Base-by-base conservation (phyloP, 2,329 filamentous ascomycete genomes). In the Sporothrix humicola region DNA sequence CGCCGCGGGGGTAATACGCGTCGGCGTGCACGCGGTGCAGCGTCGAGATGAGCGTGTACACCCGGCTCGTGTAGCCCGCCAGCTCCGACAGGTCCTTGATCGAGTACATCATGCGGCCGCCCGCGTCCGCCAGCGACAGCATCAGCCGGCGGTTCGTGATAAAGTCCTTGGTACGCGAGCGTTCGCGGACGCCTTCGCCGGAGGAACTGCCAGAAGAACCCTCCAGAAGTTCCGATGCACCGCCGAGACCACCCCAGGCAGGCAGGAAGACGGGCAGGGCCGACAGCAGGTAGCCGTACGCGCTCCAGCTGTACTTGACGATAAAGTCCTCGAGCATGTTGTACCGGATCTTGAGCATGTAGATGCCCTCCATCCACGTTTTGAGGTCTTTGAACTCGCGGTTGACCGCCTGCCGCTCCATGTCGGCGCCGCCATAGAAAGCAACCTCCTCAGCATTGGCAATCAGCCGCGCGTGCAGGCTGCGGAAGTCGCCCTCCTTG, bases 271-370 rank as follows among this genome's bases (percentile, higher is more conserved):
- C 92, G 0, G 96, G 96, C 12, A 99, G 86, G 2, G 95, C 97
- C 0, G 95, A 96, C 73, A 99, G 87, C 50, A 98, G 87, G 79
- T 99, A 99, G 50, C 96, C 96, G 79, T 98, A 97, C 0, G 96
- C 96, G 76, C 95, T 98, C 96, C 96, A 99, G 77, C 94, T 96
- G 81, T 99, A 99, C 81, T 99, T 99, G 74, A 99, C 85, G 68
- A 99, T 94, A 79, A 99, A 97, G 81, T 99, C 96, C 81, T 99
- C 96, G 0, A 99, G 90, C 85, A 99, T 99, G 81, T 98, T 99
- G 85, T 99, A 99, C 17, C 94, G 91, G 77, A 99, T 97, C 83
- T 98, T 98, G 77, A 98, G 90, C 82, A 94, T 95, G 83, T 99
- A 99, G 76, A 99, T 98, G 61, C 93, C 92, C 81, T 99, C 96